These are phyloP conservation scores for Arachis hypogaea DNA, from an alignment of 306 rosid genomes.

Conservation along the genomic window DNA sequence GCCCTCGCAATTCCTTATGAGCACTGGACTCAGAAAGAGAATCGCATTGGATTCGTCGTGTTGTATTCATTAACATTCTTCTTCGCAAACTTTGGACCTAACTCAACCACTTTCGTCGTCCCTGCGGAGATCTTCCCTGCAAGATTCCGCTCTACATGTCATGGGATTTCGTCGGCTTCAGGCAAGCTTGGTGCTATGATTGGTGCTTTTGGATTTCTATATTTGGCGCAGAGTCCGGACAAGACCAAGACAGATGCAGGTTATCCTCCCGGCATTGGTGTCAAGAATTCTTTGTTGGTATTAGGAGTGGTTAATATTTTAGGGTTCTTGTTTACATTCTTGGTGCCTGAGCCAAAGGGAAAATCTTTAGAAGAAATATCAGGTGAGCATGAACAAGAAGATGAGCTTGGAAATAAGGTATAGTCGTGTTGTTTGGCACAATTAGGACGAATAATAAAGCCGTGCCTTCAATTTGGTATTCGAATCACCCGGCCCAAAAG, in stretches of 20 bases:
- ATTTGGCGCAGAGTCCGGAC: conserved; percentile 69
- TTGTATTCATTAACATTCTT: conserved; percentile 70
- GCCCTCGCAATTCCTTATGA: conserved; percentile 78
- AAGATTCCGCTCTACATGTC: conserved; percentile 75
- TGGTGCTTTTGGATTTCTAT: conserved; percentile 82
- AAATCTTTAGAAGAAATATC: conserved; percentile 80
- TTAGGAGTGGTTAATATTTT: conserved; percentile 59
- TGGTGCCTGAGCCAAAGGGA: conserved; percentile 79
- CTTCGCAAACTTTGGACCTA: conserved; percentile 81
- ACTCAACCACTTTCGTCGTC: conserved; percentile 79
- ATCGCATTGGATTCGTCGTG: conserved; percentile 62
- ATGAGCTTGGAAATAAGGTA: conserved; percentile 37
- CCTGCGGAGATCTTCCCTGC: conserved; percentile 84
- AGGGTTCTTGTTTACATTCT: conserved; percentile 63
- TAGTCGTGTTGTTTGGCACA: neutral
- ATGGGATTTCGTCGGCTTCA: conserved; percentile 68
- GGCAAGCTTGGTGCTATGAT: conserved; percentile 83
- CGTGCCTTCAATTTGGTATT: neutral
- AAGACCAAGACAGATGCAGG: conserved; percentile 66
- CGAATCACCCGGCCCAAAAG: neutral
- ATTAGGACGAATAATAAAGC: neutral
- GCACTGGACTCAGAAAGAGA: conserved; percentile 63
- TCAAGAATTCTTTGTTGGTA: conserved; percentile 53
- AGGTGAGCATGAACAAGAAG: conserved; percentile 66
- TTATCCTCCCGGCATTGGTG: conserved; percentile 75